Base-by-base conservation (phyloP, 2,329 filamentous ascomycete genomes). In the Ophidiomyces ophidiicola region DNA sequence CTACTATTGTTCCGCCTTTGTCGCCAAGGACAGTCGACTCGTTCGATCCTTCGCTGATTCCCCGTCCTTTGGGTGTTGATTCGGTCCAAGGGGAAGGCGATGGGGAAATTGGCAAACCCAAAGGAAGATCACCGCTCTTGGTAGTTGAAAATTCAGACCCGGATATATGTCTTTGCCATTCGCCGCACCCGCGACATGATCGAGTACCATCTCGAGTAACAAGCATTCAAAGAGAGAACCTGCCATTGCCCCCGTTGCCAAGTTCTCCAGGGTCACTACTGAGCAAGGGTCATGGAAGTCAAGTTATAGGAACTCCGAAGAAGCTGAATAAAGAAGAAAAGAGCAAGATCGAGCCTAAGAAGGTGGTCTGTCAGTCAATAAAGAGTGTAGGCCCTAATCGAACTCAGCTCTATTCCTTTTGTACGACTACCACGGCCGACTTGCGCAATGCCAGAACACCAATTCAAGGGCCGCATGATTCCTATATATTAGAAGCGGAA, bases 341-440 rank as follows among this genome's bases (percentile, higher is more conserved):
- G 5, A 30, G 7, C n/a, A 25, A 32, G 6, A 10, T 14, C 8
- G 30, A 18, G 36, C 19, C 29, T 11, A 14, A 19, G 21, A 32
- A 14, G 10, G 12, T 5, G 6, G 14, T 34, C 10, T 5, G n/a
- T 7, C 29, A 21, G n/a, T 15, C 23, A n/a, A 10, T 11, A 5
- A 12, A 21, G 14, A n/a, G 11, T 24, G 30, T 32, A 17, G 6
- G 7, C 5, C 21, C 26, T 2, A 39, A 29, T 26, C 35, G 34
- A 17, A 44, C 44, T 18, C 28, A 28, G 19, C 33, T 46, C 12
- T 42, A 44, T 32, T 44, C 44, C 7, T 42, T 44, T 35, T 41
- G 29, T 14, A 15, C 28, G 11, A 19, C n/a, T 17, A 17, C 32
- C 12, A 36, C 31, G 21, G 25, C 36, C 19, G 11, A 23, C 29